A percentile compares a stretch with the other conserved stretches of the same genome.
These are phyloP conservation scores for Ceratobasidium theobromae DNA, from an alignment of 1,284 basidiomycete species.

Conservation along the genomic window DNA sequence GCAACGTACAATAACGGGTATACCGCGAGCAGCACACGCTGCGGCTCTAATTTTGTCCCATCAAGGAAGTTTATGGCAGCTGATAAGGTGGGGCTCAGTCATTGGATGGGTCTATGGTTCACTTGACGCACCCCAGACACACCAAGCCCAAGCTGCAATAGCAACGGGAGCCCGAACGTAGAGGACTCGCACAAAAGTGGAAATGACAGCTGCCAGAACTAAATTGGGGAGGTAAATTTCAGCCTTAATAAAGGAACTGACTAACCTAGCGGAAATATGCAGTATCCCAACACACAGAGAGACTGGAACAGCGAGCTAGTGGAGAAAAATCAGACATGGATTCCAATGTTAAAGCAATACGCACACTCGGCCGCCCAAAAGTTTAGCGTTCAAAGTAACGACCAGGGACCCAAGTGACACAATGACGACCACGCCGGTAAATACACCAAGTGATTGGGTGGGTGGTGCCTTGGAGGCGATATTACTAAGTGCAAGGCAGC, in stretches of 20 bases:
- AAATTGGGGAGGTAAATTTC: background rate
- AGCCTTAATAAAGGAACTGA: background rate
- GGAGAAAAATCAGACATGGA: background rate
- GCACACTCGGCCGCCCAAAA: conserved; percentile 92
- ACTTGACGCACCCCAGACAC: conserved; percentile 79
- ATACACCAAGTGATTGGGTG: conserved; percentile 81
- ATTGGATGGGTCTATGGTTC: background rate
- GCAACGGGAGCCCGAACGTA: conserved; percentile 85
- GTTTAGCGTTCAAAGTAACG: conserved; percentile 91
- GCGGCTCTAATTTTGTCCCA: conserved; percentile 87
- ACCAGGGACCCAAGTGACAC: conserved; percentile 85
- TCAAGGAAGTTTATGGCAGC: conserved; percentile 93
- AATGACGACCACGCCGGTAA: conserved; percentile 89
- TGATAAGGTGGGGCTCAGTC: conserved; percentile 43
- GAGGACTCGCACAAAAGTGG: conserved; percentile 81
- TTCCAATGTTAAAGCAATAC: conserved; percentile 41
- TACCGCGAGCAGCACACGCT: conserved; percentile 84
- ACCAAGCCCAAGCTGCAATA: conserved; percentile 87
- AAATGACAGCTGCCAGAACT: conserved; percentile 76
- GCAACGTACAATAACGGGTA: conserved; percentile 80
- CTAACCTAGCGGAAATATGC: conserved; percentile 35
- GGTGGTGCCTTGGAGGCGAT: conserved; percentile 65
- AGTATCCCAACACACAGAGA: conserved; percentile 74
- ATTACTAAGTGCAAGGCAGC: background rate
- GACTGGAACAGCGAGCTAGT: conserved; percentile 93